A percentile compares a stretch with the other conserved stretches of the same genome.
phyloP scores from a whole-genome alignment of 768 basidiomycete genomes.

The Udeniomyces megalosporus region DNA sequence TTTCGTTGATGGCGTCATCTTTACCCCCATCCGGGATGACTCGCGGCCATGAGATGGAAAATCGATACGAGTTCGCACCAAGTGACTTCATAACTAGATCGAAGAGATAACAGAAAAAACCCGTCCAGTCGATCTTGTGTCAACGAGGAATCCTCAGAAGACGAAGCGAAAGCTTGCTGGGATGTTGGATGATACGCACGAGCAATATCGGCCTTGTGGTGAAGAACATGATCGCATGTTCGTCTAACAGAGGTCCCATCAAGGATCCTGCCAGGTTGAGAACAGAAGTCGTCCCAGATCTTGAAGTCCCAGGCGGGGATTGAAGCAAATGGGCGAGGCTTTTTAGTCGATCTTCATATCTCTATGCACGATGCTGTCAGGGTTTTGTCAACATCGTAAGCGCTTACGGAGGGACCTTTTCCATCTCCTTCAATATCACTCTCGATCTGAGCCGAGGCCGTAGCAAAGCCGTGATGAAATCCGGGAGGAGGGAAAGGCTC shows the following conservation, averaged over 20 bases:
- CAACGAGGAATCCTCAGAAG: not conserved
- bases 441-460: constrained; percentile 5
- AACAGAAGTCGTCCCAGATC: constrained; percentile 58
- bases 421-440: not conserved
- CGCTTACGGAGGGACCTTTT: constrained; percentile 1
- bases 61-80: constrained; percentile 56
- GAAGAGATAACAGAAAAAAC: not conserved
- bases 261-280: constrained; percentile 47
- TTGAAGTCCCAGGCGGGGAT: constrained; percentile 31
- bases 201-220: constrained; percentile 41
- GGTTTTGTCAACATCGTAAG: no score
- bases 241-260: constrained; percentile 37
- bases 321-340: no score
- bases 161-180: not conserved
- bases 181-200: constrained; percentile 9
- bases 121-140: not conserved
- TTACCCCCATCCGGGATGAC: constrained; percentile 59
- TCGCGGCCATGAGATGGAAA: constrained; percentile 60
- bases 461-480: not conserved
- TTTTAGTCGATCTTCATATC: no score
- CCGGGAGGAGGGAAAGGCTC: not conserved
- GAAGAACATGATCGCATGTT: constrained; percentile 35
- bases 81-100: constrained; percentile 39
- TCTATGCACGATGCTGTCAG: no score
- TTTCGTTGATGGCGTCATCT: constrained; percentile 53